phyloP scores from a whole-genome alignment of 441 rosid genomes.

The Erodium chrysanthum region DNA sequence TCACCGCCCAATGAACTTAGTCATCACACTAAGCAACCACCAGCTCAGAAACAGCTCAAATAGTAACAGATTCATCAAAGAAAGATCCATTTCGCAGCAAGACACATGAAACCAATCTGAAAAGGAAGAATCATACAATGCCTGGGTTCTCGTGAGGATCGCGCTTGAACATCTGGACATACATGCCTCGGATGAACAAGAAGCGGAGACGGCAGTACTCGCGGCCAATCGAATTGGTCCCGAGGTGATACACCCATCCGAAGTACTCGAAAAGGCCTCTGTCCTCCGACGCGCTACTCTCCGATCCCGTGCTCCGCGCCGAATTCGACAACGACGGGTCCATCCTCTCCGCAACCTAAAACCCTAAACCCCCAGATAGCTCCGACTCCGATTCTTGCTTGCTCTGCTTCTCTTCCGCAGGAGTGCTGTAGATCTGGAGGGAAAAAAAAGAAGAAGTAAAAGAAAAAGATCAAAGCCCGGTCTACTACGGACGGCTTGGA shows the following conservation, averaged over 20 bases:
- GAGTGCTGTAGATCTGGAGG: neutral
- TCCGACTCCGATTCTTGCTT: neutral
- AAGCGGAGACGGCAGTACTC: slow-evolving; percentile 19
- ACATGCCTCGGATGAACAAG: slow-evolving; percentile 20
- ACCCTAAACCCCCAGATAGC: neutral
- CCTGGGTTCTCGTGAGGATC: slow-evolving; percentile 20
- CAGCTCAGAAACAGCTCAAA: neutral
- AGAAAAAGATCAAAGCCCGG: neutral
- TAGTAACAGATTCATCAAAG: neutral
- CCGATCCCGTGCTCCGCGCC: slow-evolving; percentile 16
- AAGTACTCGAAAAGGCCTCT: slow-evolving; percentile 14
- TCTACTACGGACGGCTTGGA: neutral
- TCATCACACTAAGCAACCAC: neutral
- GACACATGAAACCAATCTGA: neutral
- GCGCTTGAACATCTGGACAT: slow-evolving; percentile 19
- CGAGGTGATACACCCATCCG: slow-evolving; percentile 22
- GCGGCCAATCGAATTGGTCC: slow-evolving; percentile 17
- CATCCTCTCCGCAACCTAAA: neutral
- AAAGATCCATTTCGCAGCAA: neutral
- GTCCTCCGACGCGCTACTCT: slow-evolving; percentile 12
- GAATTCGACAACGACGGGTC: neutral
- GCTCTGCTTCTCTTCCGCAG: too few relatives aligned
- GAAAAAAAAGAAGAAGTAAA: neutral
- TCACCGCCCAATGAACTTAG: neutral
- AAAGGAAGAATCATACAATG: slow-evolving; percentile 14